phyloP scores from a whole-genome alignment of 2,329 filamentous ascomycete genomes.

The Pseudocercospora eumusae region DNA sequence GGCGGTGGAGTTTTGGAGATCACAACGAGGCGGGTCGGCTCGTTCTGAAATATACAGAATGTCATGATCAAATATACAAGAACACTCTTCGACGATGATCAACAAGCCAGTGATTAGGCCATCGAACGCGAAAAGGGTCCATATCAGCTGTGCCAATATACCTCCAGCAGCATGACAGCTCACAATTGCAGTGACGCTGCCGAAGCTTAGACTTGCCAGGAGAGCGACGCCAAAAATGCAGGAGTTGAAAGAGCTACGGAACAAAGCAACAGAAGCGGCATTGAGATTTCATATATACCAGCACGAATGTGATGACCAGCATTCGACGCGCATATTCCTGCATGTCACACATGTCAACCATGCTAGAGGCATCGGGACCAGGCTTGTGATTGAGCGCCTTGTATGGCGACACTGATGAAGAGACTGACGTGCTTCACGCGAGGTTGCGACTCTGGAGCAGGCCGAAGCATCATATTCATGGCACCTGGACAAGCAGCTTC shows the following conservation, averaged over 20 bases:
- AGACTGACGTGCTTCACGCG: conserved; percentile 1
- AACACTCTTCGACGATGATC: not conserved
- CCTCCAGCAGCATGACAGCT: not conserved
- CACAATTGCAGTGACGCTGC: not conserved
- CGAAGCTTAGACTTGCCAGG: no score
- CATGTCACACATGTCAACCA: not conserved
- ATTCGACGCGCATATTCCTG: not conserved
- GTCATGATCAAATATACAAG: no score
- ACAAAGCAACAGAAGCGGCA: conserved; percentile 1
- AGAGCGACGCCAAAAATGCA: not conserved
- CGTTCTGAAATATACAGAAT: no score
- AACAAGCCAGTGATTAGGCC: not conserved
- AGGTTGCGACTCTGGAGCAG: not conserved
- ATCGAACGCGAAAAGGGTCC: not conserved
- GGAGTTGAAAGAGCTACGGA: not conserved
- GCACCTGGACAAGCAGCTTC: no score
- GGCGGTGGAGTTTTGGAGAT: no score
- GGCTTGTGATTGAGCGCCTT: conserved; percentile 2
- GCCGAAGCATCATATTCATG: not conserved
- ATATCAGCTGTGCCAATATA: not conserved
- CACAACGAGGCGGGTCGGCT: no score
- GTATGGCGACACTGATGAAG: not conserved
- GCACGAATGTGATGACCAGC: not conserved
- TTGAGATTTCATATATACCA: not conserved
- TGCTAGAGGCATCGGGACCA: not conserved